Evolutionary conservation across 2,329 filamentous ascomycete species (phyloP), one percentile per base, ranked within the genome.

Genomic region (Aaosphaeria arxii): DNA sequence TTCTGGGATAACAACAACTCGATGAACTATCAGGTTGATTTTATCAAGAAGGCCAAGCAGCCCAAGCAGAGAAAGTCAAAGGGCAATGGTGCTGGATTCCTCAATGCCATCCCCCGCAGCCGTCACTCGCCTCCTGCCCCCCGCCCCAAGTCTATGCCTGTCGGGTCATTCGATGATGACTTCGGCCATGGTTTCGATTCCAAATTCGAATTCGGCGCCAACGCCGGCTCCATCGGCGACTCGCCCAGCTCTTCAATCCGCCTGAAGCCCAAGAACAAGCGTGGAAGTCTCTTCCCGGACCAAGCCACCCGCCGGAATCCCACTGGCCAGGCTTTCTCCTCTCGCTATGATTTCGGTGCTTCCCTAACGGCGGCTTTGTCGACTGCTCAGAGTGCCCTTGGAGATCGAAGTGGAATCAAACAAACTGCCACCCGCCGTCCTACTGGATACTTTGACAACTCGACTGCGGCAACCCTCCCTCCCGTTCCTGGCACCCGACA

Each of bases 311-410:
- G 69, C 24, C 73, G 74, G 35, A 72, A 74, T 56, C 80, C 59
- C 71, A 76, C 62, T 67, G 84, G 84, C 29, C 85, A 88, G 59
- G 88, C 86, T 13, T 96, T 97, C 69, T 88, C 90, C 42, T 91
- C 91, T 70, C 87, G 94, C 46, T 99, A 99, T 69, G 92, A 97
- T 74, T 97, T 99, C 69, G 86, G 88, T 52, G 89, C 89, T n/a
- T 97, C 94, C 0, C 79, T 97, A 30, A 86, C 81, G 45, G 90
- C 91, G 44, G 91, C 90, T 9, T 87, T 92, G 66, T 84, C 86
- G 62, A 85, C 83, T 30, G 85, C 87, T 42, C 88, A 89, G 64
- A 84, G 83, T 54, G 76, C 77, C 11, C 73, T 81, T 55, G 75
- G 79, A 53, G 81, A 84, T 67, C 74, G 77, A 62, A 80, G 79